Conservation (phyloP, 2,329 filamentous ascomycete species). For the Ascochyta lentis region DNA sequence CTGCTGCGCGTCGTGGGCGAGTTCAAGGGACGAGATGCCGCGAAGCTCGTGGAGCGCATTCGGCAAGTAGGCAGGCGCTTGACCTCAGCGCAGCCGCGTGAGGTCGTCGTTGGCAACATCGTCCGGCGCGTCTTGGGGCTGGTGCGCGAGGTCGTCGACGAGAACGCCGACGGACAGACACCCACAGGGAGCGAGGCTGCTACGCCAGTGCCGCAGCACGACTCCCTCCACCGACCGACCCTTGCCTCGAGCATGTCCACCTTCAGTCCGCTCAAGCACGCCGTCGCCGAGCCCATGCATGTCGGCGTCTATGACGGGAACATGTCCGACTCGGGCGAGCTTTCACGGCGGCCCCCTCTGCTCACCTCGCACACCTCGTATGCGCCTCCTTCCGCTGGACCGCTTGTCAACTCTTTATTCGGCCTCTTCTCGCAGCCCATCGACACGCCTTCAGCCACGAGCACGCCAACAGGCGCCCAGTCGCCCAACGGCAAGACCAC, state of each 20-base stretch:
- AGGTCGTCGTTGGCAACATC: constrained; percentile 93
- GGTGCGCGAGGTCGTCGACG: constrained; percentile 88
- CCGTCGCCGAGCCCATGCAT: constrained; percentile 45
- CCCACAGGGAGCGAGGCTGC: constrained; percentile 63
- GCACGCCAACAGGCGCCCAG: constrained; percentile 60
- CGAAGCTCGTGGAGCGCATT: constrained; percentile 79
- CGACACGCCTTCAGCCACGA: constrained; percentile 52
- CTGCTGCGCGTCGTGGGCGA: constrained; percentile 85
- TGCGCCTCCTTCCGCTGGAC: constrained; percentile 60
- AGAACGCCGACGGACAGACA: constrained; percentile 72
- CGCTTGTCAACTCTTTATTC: constrained; percentile 76
- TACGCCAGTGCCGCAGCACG: constrained; percentile 27
- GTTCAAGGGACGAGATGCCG: constrained; percentile 78
- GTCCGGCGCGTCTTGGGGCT: constrained; percentile 87
- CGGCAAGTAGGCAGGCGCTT: constrained; percentile 79
- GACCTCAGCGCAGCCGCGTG: constrained; percentile 82
- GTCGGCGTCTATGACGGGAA: constrained; percentile 37
- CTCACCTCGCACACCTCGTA: constrained; percentile 69
- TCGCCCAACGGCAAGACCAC: constrained; percentile 57
- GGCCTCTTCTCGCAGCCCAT: constrained; percentile 79
- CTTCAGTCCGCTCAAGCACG: constrained; percentile 56
- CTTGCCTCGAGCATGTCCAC: constrained; percentile 54
- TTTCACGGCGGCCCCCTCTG: constrained; percentile 64
- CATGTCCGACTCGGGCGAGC: constrained; percentile 46
- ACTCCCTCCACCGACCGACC: constrained; percentile 46